Base-by-base conservation (phyloP, 2,329 filamentous ascomycete species). In the Xylaria polymorpha region DNA sequence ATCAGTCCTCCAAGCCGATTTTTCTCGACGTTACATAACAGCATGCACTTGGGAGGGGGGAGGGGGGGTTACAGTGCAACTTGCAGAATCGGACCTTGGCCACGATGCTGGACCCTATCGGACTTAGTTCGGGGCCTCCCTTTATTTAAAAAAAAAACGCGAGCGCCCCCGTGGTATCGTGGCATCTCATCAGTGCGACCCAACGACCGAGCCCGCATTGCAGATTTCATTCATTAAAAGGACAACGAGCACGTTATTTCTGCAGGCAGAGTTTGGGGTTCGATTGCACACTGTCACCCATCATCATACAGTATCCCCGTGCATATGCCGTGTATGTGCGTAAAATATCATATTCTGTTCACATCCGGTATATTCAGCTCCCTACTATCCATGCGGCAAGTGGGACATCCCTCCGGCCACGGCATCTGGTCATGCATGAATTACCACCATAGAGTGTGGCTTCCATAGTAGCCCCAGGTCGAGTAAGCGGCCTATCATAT, bases 101-200 rank as follows among this genome's bases (percentile, higher is more conserved):
- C 51, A 67, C 32, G 53, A 61, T 44, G 32, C 22, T 51, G 41
- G 43, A 67, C n/a, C 69, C 69, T 63, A 67, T 71, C 69, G 69
- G 70, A 67, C 67, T 63, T 71, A 65, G 44, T 68, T 71, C 70
- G 70, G 70, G n/a, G 61, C 50, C 64, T 71, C 69, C 62, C 61
- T 50, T 50, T 55, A 57, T 66, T 59, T n/a, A n/a, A n/a, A n/a
- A n/a, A n/a, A n/a, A 57, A 60, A 61, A 61, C 39, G 56, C 57
- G 57, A 65, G 57, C 56, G 46, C 25, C 69, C 69, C 56, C 39
- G 64, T 71, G 67, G 61, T 53, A 67, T 67, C 53, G 61, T 61
- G 48, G 59, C 53, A 67, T 67, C 44, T 61, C 46, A 39, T 58
- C 67, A 62, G 67, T 71, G 64, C 61, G 59, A 70, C 67, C 56